Conservation (phyloP, 495 filamentous ascomycete species). For the Glutinoglossum americanum region DNA sequence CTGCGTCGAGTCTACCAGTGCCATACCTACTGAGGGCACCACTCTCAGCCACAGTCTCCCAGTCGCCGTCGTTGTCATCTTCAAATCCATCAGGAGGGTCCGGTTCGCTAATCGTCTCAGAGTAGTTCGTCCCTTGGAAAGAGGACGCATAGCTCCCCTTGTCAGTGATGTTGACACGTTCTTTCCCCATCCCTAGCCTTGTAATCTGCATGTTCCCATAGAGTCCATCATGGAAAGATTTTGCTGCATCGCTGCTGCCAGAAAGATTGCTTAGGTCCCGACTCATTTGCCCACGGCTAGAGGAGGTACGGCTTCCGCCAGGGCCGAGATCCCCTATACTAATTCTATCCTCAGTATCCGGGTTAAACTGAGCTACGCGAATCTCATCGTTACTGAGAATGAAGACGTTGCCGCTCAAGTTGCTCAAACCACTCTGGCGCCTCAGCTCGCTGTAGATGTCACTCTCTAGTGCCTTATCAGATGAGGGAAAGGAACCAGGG, state of each 20-base stretch:
- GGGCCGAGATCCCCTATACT: not conserved
- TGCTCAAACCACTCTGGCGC: constrained; percentile 6
- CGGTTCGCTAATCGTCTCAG: not conserved
- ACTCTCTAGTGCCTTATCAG: not conserved
- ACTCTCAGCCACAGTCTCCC: constrained; percentile 13
- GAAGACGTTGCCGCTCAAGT: constrained; percentile 4
- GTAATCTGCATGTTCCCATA: not conserved
- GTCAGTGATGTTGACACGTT: constrained; percentile 6
- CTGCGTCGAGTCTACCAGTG: not conserved
- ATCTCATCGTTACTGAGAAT: not conserved
- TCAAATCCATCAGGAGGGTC: constrained; percentile 2
- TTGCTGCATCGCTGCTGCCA: not conserved
- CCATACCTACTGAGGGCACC: not conserved
- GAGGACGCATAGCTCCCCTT: constrained; percentile 2
- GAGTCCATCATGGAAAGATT: not conserved
- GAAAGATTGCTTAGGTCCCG: not conserved
- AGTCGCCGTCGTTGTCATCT: constrained; percentile 11
- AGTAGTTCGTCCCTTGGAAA: constrained; percentile 3
- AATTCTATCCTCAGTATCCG: not conserved
- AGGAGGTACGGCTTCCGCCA: constrained; percentile 3
- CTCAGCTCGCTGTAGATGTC: not conserved
- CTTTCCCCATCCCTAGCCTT: not conserved
- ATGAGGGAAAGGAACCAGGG: not conserved
- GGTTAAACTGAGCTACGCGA: not conserved
- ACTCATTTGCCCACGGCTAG: not conserved